A percentile compares a stretch with the other conserved stretches of the same genome.
These are phyloP conservation scores for Arthroderma sp. DNA, from an alignment of 2,329 filamentous ascomycete species.

Conservation along the genomic window DNA sequence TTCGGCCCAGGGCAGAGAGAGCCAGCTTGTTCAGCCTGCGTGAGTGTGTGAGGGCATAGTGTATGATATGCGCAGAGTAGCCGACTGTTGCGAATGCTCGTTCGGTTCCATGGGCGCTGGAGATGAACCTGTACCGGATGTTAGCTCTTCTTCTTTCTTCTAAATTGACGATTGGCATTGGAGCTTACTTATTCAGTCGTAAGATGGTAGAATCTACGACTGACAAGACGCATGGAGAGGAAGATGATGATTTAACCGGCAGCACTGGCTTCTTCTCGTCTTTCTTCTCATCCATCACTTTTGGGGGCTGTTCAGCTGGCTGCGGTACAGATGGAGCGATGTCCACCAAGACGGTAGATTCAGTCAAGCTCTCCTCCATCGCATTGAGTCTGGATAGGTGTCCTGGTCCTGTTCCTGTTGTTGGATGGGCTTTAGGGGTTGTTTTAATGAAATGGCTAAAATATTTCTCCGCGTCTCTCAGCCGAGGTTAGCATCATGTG, in stretches of 20 bases:
- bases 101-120: slow-evolving; percentile 58
- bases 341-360: slow-evolving; percentile 2
- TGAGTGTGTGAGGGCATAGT: slow-evolving; percentile 43
- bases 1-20: slow-evolving; percentile 24
- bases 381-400: too few relatives aligned
- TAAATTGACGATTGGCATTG: too few relatives aligned
- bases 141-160: neutral
- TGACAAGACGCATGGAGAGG: neutral
- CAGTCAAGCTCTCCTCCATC: slow-evolving; percentile 3
- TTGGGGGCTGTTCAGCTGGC: neutral
- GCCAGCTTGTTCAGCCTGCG: slow-evolving; percentile 38
- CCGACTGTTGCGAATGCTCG: slow-evolving; percentile 55
- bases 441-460: neutral
- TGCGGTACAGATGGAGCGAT: neutral
- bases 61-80: slow-evolving; percentile 53
- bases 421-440: too few relatives aligned
- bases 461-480: neutral
- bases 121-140: slow-evolving; percentile 45
- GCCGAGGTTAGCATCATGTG: neutral
- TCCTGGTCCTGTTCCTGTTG: neutral
- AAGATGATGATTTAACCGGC: neutral
- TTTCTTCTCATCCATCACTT: neutral
- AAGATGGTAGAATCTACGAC: slow-evolving; percentile 4
- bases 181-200: slow-evolving; percentile 1
- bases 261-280: neutral